A percentile compares a stretch with the other conserved stretches of the same genome.
Evolutionary conservation across 2,329 filamentous ascomycete genomes (phyloP).

Genomic region (Dactylellina drechsleri): DNA sequence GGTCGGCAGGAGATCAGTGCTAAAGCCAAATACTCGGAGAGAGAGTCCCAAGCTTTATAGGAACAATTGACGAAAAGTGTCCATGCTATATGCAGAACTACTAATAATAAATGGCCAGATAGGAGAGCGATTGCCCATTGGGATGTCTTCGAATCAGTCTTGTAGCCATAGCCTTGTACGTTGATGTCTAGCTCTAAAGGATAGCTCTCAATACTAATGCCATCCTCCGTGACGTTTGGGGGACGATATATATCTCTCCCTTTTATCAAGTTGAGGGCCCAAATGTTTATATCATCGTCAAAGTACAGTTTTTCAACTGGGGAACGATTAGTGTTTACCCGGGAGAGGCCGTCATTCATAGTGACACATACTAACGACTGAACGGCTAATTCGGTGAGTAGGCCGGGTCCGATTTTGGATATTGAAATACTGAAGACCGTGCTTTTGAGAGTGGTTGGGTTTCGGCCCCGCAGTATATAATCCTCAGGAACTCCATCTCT

Average conservation of each 20-base stretch:
- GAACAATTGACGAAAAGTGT: slow-evolving; percentile 2
- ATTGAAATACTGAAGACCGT: not conserved
- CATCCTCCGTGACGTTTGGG: not conserved
- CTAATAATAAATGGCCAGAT: slow-evolving; percentile 2
- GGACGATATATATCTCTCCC: no score
- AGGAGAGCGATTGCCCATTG: slow-evolving; percentile 14
- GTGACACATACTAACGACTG: slow-evolving; percentile 8
- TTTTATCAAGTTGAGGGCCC: no score
- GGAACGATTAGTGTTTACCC: not conserved
- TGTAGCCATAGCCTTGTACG: slow-evolving; percentile 14
- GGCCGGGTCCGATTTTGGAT: no score
- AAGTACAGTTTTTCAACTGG: not conserved
- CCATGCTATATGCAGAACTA: slow-evolving; percentile 10
- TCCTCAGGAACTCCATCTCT: not conserved
- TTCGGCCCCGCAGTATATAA: not conserved
- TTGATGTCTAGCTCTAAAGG: slow-evolving; percentile 6
- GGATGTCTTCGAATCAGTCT: slow-evolving; percentile 12
- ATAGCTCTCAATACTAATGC: not conserved
- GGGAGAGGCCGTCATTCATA: slow-evolving; percentile 7
- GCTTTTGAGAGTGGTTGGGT: not conserved
- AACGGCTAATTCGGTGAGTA: slow-evolving; percentile 2
- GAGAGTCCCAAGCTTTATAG: slow-evolving; percentile 8
- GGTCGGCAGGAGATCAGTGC: slow-evolving; percentile 2
- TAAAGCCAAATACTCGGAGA: slow-evolving; percentile 15
- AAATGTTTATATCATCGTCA: no score